Percentiles rank a stretch among this genome's conserved stretches.
Evolutionary conservation across 768 basidiomycete species (phyloP).

Genomic region (Boletus insuetus): DNA sequence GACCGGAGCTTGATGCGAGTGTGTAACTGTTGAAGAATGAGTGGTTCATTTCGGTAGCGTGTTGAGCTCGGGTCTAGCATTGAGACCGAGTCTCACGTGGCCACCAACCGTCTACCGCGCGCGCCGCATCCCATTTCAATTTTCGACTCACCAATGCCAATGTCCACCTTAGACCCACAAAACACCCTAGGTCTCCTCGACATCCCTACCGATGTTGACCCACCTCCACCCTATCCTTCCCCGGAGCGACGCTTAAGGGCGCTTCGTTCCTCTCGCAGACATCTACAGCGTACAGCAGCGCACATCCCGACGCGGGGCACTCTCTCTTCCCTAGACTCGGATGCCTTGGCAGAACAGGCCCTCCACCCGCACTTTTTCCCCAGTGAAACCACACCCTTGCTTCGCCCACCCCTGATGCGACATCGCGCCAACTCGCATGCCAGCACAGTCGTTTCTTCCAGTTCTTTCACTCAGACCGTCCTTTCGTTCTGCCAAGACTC

Average conservation of each 20-base stretch:
- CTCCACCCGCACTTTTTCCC: conserved; percentile 23
- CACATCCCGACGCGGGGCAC: conserved; percentile 28
- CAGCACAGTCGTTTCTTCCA: conserved; percentile 45
- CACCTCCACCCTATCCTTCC: conserved; percentile 71
- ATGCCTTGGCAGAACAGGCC: conserved; percentile 34
- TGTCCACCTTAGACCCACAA: conserved; percentile 10
- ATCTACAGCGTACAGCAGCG: conserved; percentile 30
- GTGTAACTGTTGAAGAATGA: no score
- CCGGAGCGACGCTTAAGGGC: conserved; percentile 41
- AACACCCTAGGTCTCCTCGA: conserved; percentile 11
- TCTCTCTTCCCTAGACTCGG: conserved; percentile 34
- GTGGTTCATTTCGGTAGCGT: not conserved
- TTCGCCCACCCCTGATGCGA: conserved; percentile 35
- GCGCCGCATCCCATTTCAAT: no score
- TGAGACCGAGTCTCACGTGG: not conserved
- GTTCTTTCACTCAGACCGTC: conserved; percentile 65
- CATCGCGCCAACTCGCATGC: conserved; percentile 58
- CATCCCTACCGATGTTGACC: conserved; percentile 38
- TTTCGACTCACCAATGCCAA: conserved; percentile 1
- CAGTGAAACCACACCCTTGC: conserved; percentile 50
- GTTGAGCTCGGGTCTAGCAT: no score
- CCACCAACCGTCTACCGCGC: no score
- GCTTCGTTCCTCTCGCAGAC: conserved; percentile 29
- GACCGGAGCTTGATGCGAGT: no score
- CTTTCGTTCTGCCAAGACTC: conserved; percentile 65